phyloP scores from a whole-genome alignment of 371 early-diverging fungal species.

The Mortierella sp. region DNA sequence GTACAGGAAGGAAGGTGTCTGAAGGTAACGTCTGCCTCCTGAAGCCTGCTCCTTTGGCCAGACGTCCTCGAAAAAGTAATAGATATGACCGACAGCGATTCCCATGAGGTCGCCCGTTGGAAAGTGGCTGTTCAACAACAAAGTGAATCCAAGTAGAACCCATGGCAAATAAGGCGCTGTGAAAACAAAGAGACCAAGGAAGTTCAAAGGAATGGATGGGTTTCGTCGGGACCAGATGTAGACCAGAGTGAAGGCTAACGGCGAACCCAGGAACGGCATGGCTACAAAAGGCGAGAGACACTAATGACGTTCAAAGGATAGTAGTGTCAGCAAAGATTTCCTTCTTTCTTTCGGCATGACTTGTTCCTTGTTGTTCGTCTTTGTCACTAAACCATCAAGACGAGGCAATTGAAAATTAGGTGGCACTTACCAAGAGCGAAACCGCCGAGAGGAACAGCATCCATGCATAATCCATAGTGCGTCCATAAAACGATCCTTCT shows the following conservation, averaged over 20 bases:
- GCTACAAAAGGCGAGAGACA: slow-evolving; percentile 74
- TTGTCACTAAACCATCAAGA: background rate
- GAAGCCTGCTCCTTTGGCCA: slow-evolving; percentile 84
- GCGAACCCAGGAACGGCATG: slow-evolving; percentile 86
- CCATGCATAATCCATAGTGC: slow-evolving; percentile 94
- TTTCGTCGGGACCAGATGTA: slow-evolving; percentile 97
- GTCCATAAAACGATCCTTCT: slow-evolving; percentile 90
- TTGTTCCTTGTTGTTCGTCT: background rate
- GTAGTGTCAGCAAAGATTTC: too few relatives aligned
- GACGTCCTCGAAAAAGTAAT: slow-evolving; percentile 95
- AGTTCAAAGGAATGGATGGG: slow-evolving; percentile 85
- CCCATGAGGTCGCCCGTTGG: slow-evolving; percentile 89
- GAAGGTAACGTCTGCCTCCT: slow-evolving; percentile 67
- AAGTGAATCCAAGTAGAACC: slow-evolving; percentile 87
- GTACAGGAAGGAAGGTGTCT: slow-evolving; percentile 75
- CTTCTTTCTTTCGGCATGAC: too few relatives aligned
- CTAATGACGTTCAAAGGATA: slow-evolving; percentile 53
- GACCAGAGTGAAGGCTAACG: slow-evolving; percentile 88
- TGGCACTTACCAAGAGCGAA: slow-evolving; percentile 64
- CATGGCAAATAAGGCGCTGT: slow-evolving; percentile 95
- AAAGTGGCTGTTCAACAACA: slow-evolving; percentile 76
- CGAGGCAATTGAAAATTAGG: background rate
- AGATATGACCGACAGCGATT: slow-evolving; percentile 90
- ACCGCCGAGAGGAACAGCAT: slow-evolving; percentile 76
- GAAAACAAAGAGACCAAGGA: slow-evolving; percentile 90